Conservation (phyloP, 2,329 filamentous ascomycete genomes). For the Dactylellina drechsleri region DNA sequence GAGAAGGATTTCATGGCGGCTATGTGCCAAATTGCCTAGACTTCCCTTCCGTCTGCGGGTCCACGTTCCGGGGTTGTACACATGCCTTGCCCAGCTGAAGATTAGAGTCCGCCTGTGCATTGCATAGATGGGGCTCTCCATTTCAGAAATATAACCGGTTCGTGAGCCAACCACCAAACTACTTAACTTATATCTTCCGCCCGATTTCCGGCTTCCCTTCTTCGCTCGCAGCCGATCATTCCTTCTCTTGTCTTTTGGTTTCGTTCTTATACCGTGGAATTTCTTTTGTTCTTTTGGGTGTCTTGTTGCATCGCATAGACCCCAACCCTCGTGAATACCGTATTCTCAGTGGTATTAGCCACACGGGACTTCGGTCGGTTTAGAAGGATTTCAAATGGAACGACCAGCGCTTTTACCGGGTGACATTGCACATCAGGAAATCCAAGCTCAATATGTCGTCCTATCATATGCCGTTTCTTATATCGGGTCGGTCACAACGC, state of each 20-base stretch:
- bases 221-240: slow-evolving; percentile 20
- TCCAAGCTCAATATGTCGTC: slow-evolving; percentile 71
- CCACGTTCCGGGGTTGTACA: slow-evolving; percentile 5
- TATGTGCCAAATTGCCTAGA: slow-evolving; percentile 9
- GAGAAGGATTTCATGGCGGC: slow-evolving; percentile 25
- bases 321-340: neutral
- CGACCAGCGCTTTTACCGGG: slow-evolving; percentile 31
- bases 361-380: too few relatives aligned
- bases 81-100: slow-evolving; percentile 20
- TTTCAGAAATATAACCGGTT: slow-evolving; percentile 44
- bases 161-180: neutral
- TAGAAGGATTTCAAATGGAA: slow-evolving; percentile 10
- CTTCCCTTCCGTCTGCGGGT: slow-evolving; percentile 21
- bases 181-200: neutral
- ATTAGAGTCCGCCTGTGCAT: neutral
- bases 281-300: neutral
- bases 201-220: slow-evolving; percentile 5
- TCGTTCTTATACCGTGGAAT: neutral
- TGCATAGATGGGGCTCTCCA: slow-evolving; percentile 1
- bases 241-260: slow-evolving; percentile 15
- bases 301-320: neutral
- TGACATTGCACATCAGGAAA: slow-evolving; percentile 49
- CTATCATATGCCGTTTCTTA: slow-evolving; percentile 77
- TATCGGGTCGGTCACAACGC: slow-evolving; percentile 78
- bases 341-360: too few relatives aligned